phyloP scores from a whole-genome alignment of 306 rosid genomes.

The Phaseolus lunatus region DNA sequence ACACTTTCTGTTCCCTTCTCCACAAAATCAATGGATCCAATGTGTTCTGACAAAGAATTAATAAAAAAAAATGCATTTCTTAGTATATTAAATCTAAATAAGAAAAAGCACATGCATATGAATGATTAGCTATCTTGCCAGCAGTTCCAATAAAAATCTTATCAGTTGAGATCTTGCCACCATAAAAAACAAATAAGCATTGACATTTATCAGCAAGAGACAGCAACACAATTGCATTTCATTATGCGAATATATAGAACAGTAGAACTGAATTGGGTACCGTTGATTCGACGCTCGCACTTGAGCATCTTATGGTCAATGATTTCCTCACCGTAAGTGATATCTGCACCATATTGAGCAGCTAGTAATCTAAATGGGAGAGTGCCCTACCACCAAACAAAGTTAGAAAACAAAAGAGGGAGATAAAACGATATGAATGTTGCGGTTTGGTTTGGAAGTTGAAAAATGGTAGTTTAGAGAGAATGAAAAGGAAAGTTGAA shows the following conservation, averaged over 20 bases:
- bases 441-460: neutral
- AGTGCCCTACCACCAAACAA: constrained; percentile 70
- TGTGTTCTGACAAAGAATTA: constrained; percentile 50
- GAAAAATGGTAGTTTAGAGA: neutral
- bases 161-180: constrained; percentile 1
- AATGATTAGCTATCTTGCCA: constrained; percentile 17
- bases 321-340: constrained; percentile 85
- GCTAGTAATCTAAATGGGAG: constrained; percentile 86
- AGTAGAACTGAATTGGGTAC: constrained; percentile 45
- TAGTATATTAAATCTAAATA: constrained; percentile 29
- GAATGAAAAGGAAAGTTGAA: constrained; percentile 30
- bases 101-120: constrained; percentile 5
- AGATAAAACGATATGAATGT: neutral
- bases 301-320: constrained; percentile 83
- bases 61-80: neutral
- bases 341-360: constrained; percentile 86
- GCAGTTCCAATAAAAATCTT: constrained; percentile 4
- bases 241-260: neutral
- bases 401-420: neutral
- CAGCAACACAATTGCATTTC: constrained; percentile 22
- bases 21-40: constrained; percentile 81
- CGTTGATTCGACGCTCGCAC: constrained; percentile 84
- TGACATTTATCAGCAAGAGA: constrained; percentile 33
- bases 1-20: constrained; percentile 79
- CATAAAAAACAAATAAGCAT: neutral